Evolutionary conservation across 2,329 filamentous ascomycete genomes (phyloP).

Genomic region (Corynespora cassiicola): DNA sequence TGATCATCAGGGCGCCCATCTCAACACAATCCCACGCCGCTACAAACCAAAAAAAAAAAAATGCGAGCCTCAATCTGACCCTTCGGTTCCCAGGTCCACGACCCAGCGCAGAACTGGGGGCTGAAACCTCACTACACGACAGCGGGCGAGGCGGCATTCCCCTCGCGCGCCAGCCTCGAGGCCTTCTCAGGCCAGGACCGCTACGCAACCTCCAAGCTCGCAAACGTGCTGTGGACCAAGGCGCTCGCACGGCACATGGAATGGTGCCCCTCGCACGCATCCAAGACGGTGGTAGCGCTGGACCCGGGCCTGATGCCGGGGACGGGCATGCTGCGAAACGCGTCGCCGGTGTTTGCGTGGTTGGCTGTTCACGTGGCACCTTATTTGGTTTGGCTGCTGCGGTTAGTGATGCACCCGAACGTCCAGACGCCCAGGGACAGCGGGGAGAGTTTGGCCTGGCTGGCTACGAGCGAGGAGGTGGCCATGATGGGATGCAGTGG

Average conservation of each 20-base stretch:
- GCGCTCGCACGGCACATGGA: constrained; percentile 49
- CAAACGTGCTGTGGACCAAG: constrained; percentile 57
- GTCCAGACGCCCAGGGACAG: constrained; percentile 50
- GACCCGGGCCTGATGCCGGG: constrained; percentile 60
- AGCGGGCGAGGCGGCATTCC: constrained; percentile 55
- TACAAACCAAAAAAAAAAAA: too few relatives aligned
- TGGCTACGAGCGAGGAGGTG: constrained; percentile 45
- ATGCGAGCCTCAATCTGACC: too few relatives aligned
- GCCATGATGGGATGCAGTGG: constrained; percentile 46
- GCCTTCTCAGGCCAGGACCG: constrained; percentile 55
- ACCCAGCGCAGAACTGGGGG: constrained; percentile 52
- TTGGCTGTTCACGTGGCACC: constrained; percentile 48
- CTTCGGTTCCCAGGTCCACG: too few relatives aligned
- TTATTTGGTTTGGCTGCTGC: constrained; percentile 43
- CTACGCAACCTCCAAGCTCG: constrained; percentile 55
- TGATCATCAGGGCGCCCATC: too few relatives aligned
- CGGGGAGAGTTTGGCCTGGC: constrained; percentile 48
- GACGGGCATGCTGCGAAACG: constrained; percentile 51
- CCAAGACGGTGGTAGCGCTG: constrained; percentile 50
- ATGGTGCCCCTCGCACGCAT: constrained; percentile 11
- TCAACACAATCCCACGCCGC: too few relatives aligned
- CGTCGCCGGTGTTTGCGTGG: constrained; percentile 30
- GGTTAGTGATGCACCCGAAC: constrained; percentile 41
- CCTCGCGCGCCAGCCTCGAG: constrained; percentile 29
- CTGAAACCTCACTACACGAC: constrained; percentile 52